Evolutionary conservation across 371 early-diverging fungal species (phyloP).

Genomic region (Zopfochytrium polystomum): DNA sequence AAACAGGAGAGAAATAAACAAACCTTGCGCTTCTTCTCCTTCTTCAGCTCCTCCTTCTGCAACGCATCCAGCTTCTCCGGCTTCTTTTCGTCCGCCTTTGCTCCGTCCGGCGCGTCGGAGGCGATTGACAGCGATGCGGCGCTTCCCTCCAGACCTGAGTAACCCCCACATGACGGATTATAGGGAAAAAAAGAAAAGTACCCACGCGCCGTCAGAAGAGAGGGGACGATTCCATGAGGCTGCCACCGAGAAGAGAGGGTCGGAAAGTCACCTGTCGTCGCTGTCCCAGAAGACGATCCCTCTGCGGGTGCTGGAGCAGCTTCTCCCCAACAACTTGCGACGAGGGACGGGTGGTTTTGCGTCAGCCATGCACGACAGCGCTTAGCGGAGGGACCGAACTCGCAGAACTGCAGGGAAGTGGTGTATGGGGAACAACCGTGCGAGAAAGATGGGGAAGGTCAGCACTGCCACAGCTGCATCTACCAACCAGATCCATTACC

Average conservation of each 20-base stretch:
- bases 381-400: slow-evolving; percentile 74
- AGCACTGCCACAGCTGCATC: neutral
- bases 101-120: slow-evolving; percentile 3
- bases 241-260: neutral
- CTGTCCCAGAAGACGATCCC: slow-evolving; percentile 8
- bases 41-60: slow-evolving; percentile 24
- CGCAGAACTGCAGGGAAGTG: slow-evolving; percentile 84
- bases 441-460: neutral
- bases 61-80: slow-evolving; percentile 25
- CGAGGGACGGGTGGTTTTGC: slow-evolving; percentile 58
- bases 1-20: neutral
- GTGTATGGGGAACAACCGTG: no score
- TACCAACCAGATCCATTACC: slow-evolving; percentile 13
- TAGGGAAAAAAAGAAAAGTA: no score
- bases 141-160: no score
- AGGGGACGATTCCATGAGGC: slow-evolving; percentile 2
- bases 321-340: slow-evolving; percentile 52
- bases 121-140: neutral
- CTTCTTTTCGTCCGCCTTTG: neutral
- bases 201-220: neutral
- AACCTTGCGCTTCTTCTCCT: slow-evolving; percentile 27
- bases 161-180: no score
- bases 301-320: slow-evolving; percentile 15
- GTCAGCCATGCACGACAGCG: slow-evolving; percentile 80
- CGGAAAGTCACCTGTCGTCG: slow-evolving; percentile 1